phyloP scores from a whole-genome alignment of 805 yeast species.

The Saccharomyces paradoxus region DNA sequence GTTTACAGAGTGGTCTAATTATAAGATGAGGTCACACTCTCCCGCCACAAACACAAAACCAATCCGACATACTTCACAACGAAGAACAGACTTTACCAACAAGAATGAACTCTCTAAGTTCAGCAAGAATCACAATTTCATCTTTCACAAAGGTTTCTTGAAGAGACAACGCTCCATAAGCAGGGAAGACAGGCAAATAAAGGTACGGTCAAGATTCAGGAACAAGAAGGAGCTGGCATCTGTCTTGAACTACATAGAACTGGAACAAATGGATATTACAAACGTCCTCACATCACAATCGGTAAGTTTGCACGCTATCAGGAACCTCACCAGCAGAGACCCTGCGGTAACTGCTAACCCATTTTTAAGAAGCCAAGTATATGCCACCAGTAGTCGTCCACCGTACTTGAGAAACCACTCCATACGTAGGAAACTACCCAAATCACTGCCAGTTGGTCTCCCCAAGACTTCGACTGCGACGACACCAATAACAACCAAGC shows the following conservation, averaged over 20 bases:
- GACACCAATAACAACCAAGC: neutral
- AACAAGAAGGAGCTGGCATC: conserved; percentile 16
- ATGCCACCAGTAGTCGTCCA: neutral
- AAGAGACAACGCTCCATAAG: conserved; percentile 2
- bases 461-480: neutral
- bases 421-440: conserved; percentile 1
- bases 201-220: conserved; percentile 4
- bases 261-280: conserved; percentile 6
- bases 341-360: conserved; percentile 3
- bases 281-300: conserved; percentile 7
- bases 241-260: conserved; percentile 15
- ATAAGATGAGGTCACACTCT: neutral
- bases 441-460: neutral
- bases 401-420: neutral
- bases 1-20: neutral
- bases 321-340: neutral
- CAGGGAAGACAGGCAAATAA: neutral
- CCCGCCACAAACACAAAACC: neutral
- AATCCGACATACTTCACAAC: conserved; percentile 8
- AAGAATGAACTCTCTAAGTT: conserved; percentile 11
- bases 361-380: neutral
- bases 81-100: conserved; percentile 21
- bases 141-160: conserved; percentile 26
- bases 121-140: conserved; percentile 10
- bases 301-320: conserved; percentile 3